Base-by-base conservation (phyloP, 441 rosid genomes). In the Euphorbia celastroides region DNA sequence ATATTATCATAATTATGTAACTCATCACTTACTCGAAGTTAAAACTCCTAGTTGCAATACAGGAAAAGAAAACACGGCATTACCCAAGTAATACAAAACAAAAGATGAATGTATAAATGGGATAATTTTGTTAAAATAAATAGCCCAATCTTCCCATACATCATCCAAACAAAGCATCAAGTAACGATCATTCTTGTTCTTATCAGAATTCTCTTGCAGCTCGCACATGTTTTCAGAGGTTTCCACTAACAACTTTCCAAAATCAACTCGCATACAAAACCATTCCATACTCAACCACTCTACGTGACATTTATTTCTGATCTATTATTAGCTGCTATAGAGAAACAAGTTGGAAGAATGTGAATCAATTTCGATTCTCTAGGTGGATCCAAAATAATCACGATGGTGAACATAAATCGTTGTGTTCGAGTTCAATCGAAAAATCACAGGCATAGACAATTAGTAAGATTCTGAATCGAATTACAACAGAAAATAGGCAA, bases 321-420 rank as follows among this genome's bases (percentile, higher is more conserved):
- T 25, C 34, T 23, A 3, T 16, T 12, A 61, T 16, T 61, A 61
- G 46, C 0, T 16, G 52, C 34, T 23, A 41, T 17, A 25, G 5
- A 3, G 17, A 25, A 23, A 27, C n/a, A 0, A 6, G 7, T 7
- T 2, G 0, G 0, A 5, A 48, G 4, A 48, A 17, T 16, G 19
- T 38, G 20, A 14, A 32, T 46, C 36, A 58, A 20, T 52, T 22
- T 20, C 28, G 57, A 22, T 30, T 31, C 62, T 20, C 62, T 31
- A 2, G n/a, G 27, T 44, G 50, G 66, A 62, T 62, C 56, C 56
- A 17, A 62, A 44, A 52, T 11, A 55, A 0, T 55, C 31, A 55
- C 12, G 30, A 55, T 55, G 28, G 14, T 23, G 22, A 55, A 11
- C 12, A 25, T n/a, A 13, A 23, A 0, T 52, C 1, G 17, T 64